Evolutionary conservation across 495 filamentous ascomycete species (phyloP), one percentile per base, ranked within the genome.

Genomic region (Aspergillus homomorphus): DNA sequence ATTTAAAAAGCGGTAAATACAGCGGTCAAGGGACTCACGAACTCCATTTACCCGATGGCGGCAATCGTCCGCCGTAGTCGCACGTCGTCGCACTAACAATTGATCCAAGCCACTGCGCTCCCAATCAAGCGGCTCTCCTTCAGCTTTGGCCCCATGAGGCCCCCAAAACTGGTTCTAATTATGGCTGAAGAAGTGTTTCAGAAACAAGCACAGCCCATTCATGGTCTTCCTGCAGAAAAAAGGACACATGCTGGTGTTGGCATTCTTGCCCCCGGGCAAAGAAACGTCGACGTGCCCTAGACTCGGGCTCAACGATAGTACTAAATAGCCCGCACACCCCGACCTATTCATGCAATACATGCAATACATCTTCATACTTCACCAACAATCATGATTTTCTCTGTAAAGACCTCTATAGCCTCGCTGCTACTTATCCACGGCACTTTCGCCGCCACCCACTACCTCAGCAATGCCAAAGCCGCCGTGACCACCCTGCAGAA

Each of bases 401-500:
- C n/a, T n/a, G 2, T 38, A 5, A 38, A 7, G 15, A 38, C 33
- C 33, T 38, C 33, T 2, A 14, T 38, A 7, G 15, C 33, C 5
- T 38, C 33, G 7, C 33, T 38, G 33, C 33, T 38, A 5, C 15
- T 5, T 12, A 5, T 38, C 33, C 33, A 7, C 4, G 33, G 33
- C 33, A 12, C 33, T 12, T 12, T 38, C 33, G 33, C 33, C 4
- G 33, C 33, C 33, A 38, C 33, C 33, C 7, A 38, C 33, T 38
- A 38, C 45, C 45, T 46, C 1, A 23, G 18, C 45, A 46, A 46
- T n/a, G 77, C 83, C 6, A 68, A 76, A 30, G 57, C 68, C 19
- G 82, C 73, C 6, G 62, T 83, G 49, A 63, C 72, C 23, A 67
- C 77, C 10, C 77, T 90, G 2, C 86, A 89, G 61, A 56, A 45